Conservation (phyloP, 1,284 basidiomycete genomes). For the Cronartium quercuum region DNA sequence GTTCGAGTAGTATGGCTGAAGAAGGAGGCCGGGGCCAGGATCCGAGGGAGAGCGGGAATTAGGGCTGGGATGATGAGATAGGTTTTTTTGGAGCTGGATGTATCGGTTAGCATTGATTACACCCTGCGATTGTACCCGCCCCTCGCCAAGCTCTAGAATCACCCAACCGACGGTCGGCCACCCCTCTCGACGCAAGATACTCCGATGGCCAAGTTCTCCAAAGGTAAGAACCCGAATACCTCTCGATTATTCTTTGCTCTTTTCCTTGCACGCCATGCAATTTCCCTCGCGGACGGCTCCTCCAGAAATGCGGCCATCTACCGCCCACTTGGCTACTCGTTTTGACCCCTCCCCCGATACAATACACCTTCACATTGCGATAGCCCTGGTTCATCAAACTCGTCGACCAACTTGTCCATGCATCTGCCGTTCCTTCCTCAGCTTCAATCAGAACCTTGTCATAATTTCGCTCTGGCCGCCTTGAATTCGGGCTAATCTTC, state of each 20-base stretch:
- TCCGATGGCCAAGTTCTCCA: conserved; percentile 4
- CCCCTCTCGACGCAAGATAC: neutral
- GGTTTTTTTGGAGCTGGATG: neutral
- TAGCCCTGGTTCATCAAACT: neutral
- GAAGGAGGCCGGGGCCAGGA: neutral
- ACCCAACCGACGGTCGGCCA: neutral
- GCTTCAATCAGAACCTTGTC: neutral
- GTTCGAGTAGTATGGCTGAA: neutral
- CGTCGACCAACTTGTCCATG: neutral
- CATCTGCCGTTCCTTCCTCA: neutral
- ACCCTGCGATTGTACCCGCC: neutral
- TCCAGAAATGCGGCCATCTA: neutral
- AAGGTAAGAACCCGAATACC: neutral
- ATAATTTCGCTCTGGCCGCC: conserved; percentile 12
- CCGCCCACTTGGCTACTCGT: neutral
- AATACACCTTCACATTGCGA: neutral
- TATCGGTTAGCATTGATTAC: neutral
- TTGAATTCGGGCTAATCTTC: conserved; percentile 45
- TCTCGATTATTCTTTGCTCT: neutral
- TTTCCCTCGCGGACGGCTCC: neutral
- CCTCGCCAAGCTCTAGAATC: neutral
- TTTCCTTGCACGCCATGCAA: neutral
- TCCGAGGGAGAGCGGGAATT: neutral
- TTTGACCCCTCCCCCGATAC: neutral
- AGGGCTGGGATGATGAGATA: neutral